Evolutionary conservation across 2,329 filamentous ascomycete species (phyloP).

Genomic region (Colletotrichum euphorbiae): DNA sequence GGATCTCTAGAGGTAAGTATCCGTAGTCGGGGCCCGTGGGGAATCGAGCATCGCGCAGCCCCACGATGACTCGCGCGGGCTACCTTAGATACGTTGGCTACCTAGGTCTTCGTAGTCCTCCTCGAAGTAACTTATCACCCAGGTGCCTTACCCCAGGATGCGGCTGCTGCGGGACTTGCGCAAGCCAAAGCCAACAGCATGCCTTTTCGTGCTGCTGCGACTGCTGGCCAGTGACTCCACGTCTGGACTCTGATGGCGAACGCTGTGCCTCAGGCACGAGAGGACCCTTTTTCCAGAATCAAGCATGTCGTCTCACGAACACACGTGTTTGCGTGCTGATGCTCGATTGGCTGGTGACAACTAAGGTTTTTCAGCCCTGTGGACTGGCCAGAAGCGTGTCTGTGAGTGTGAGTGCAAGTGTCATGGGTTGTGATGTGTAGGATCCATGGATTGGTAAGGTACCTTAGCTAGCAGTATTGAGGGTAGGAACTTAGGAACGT

Average conservation of each 20-base stretch:
- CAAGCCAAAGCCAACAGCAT: not conserved
- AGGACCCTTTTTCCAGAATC: not conserved
- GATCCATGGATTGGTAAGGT: too few relatives aligned
- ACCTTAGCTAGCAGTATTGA: too few relatives aligned
- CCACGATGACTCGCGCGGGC: conserved; percentile 7
- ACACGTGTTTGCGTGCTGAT: conserved; percentile 27
- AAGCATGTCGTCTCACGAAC: conserved; percentile 10
- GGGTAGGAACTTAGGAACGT: too few relatives aligned
- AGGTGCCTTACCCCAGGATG: conserved; percentile 28
- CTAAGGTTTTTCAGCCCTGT: conserved; percentile 33
- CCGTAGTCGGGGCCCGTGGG: too few relatives aligned
- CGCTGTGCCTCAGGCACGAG: conserved; percentile 20
- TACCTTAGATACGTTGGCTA: too few relatives aligned
- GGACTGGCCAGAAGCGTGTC: conserved; percentile 25
- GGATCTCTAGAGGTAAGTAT: conserved; percentile 4
- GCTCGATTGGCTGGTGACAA: conserved; percentile 33
- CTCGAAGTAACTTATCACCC: not conserved
- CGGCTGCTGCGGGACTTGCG: conserved; percentile 6
- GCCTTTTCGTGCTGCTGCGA: not conserved
- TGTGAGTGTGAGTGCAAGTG: not conserved
- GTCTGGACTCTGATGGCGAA: not conserved
- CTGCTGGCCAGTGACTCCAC: too few relatives aligned
- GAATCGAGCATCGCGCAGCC: conserved; percentile 20
- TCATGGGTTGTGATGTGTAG: too few relatives aligned
- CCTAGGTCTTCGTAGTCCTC: too few relatives aligned